Evolutionary conservation across 1,139 yeast genomes (phyloP).

Genomic region (Taphrina pruni): DNA sequence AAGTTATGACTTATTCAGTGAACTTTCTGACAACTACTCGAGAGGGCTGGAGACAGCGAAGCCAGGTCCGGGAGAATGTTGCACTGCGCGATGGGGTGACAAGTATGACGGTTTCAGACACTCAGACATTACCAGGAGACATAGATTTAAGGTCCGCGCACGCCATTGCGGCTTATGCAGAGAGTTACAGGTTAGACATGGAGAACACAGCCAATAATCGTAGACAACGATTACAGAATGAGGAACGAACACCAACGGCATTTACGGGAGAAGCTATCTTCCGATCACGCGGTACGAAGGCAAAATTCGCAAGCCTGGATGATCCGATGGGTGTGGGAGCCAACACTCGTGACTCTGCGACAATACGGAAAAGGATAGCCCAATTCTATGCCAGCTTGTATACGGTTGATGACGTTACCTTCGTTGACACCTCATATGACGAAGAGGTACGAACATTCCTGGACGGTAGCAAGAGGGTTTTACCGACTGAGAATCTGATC

Average conservation of each 20-base stretch:
- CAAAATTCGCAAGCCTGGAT: neutral
- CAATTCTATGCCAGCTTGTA: neutral
- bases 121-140: too few species aligned
- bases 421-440: neutral
- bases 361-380: slow-evolving; percentile 4
- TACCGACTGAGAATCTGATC: neutral
- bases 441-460: neutral
- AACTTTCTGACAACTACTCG: neutral
- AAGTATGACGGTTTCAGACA: too few species aligned
- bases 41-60: slow-evolving; percentile 6
- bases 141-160: too few species aligned
- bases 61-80: neutral
- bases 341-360: neutral
- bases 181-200: neutral
- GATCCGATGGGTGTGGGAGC: neutral
- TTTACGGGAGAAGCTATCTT: slow-evolving; percentile 10
- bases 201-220: neutral
- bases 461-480: neutral
- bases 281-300: neutral
- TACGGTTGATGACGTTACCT: neutral
- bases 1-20: neutral
- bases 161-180: neutral
- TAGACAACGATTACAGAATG: slow-evolving; percentile 1
- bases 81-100: too few species aligned
- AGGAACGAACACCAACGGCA: slow-evolving; percentile 14